These are phyloP conservation scores for Aspergillus sp. DNA, from an alignment of 2,329 filamentous ascomycete genomes.

Conservation along the genomic window DNA sequence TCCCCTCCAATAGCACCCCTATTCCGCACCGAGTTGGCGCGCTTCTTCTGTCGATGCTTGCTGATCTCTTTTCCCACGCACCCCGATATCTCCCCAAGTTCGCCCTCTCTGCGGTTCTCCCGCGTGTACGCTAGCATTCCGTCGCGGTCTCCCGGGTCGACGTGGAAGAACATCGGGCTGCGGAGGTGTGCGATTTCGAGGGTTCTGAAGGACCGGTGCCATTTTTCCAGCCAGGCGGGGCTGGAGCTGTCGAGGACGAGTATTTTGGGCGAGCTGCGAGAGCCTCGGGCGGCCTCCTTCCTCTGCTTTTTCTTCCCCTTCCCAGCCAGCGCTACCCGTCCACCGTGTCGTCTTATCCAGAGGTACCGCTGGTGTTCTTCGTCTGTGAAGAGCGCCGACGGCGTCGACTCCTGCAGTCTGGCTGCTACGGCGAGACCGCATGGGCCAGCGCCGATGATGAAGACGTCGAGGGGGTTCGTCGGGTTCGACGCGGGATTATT, in stretches of 20 bases:
- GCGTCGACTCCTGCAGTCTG: constrained; percentile 60
- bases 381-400: constrained; percentile 72
- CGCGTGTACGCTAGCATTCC: constrained; percentile 61
- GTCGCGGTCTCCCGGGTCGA: constrained; percentile 67
- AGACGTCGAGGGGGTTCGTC: constrained; percentile 45
- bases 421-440: constrained; percentile 66
- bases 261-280: neutral
- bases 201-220: constrained; percentile 59
- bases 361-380: constrained; percentile 74
- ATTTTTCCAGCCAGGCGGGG: constrained; percentile 58
- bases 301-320: constrained; percentile 4
- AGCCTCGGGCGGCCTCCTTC: neutral
- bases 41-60: constrained; percentile 67
- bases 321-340: constrained; percentile 43
- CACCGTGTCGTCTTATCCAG: constrained; percentile 60
- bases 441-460: constrained; percentile 66
- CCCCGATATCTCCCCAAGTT: constrained; percentile 60
- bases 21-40: constrained; percentile 41
- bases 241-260: constrained; percentile 59
- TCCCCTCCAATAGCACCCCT: neutral
- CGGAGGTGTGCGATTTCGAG: constrained; percentile 63
- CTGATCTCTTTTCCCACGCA: constrained; percentile 72
- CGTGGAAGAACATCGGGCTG: constrained; percentile 75
- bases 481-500: too few relatives aligned
- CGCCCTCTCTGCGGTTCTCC: constrained; percentile 48